A percentile compares a stretch with the other conserved stretches of the same genome.
Conservation (phyloP, 2,329 filamentous ascomycete genomes). For the Magnaporthiopsis rhizophila region DNA sequence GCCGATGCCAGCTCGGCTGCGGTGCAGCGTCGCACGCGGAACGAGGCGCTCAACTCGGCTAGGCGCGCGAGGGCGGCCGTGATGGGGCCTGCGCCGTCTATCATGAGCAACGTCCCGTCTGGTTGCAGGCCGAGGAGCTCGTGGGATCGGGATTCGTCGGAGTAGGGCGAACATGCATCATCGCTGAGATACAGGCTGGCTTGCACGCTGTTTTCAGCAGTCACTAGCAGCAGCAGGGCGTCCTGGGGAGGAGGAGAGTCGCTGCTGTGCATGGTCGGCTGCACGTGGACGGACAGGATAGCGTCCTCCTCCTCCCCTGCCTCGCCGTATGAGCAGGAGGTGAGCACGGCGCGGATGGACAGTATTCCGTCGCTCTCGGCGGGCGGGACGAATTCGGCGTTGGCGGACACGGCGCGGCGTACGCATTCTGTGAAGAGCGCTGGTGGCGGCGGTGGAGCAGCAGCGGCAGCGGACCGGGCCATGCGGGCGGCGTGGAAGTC, state of each 20-base stretch:
- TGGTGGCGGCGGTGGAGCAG: not conserved
- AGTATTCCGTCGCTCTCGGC: not conserved
- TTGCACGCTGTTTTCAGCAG: not conserved
- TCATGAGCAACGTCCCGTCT: not conserved
- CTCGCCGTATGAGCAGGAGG: not conserved
- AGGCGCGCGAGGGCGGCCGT: not conserved
- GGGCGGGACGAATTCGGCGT: not conserved
- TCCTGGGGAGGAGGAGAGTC: not conserved
- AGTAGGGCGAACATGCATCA: not conserved
- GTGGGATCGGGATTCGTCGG: not conserved
- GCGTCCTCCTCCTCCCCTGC: not conserved
- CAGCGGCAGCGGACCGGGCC: not conserved
- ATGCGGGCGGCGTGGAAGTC: conserved; percentile 1
- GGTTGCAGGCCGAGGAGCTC: not conserved
- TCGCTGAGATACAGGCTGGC: not conserved
- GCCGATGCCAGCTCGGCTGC: not conserved
- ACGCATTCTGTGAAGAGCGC: not conserved
- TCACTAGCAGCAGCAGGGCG: not conserved
- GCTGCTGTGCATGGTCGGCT: not conserved
- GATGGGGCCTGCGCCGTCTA: not conserved
- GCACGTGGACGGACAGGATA: not conserved
- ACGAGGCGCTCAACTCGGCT: not conserved
- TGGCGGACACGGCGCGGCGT: not conserved
- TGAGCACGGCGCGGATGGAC: not conserved
- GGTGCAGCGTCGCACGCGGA: not conserved